Conservation (phyloP, 352 stramenopile species). For the Globisporangium solare region DNA sequence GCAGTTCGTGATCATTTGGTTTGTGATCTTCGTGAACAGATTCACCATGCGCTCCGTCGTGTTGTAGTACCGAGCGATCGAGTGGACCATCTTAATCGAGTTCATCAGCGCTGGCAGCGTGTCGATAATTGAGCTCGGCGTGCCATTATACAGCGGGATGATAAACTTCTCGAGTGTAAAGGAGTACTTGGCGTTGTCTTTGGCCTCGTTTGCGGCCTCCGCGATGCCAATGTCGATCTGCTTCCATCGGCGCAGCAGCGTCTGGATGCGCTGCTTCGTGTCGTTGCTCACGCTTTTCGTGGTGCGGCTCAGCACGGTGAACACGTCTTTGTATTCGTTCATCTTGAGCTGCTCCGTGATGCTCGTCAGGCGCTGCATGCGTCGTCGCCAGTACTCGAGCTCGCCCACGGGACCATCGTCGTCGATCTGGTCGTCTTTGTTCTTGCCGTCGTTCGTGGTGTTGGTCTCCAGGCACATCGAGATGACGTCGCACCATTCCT, state of each 20-base stretch:
- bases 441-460: slow-evolving; percentile 52
- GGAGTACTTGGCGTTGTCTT: slow-evolving; percentile 99
- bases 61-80: slow-evolving; percentile 98
- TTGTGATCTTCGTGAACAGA: slow-evolving; percentile 97
- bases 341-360: slow-evolving; percentile 98
- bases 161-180: slow-evolving; percentile 98
- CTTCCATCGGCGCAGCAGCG: slow-evolving; percentile 94
- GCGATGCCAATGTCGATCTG: slow-evolving; percentile 98
- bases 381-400: slow-evolving; percentile 95
- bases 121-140: slow-evolving; percentile 97
- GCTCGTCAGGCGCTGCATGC: slow-evolving; percentile 98
- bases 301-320: slow-evolving; percentile 86
- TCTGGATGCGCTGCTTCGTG: slow-evolving; percentile 92
- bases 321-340: slow-evolving; percentile 95
- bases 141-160: slow-evolving; percentile 87
- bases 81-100: slow-evolving; percentile 99
- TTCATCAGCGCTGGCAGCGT: slow-evolving; percentile 98
- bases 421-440: slow-evolving; percentile 65
- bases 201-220: slow-evolving; percentile 97
- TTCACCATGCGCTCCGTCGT: slow-evolving; percentile 97
- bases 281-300: slow-evolving; percentile 85
- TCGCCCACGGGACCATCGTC: slow-evolving; percentile 94
- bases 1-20: slow-evolving; percentile 99
- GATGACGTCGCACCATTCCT: slow-evolving; percentile 97
- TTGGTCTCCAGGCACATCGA: slow-evolving; percentile 92